Base-by-base conservation (phyloP, 1,284 basidiomycete species). In the Microbotryum violaceum region DNA sequence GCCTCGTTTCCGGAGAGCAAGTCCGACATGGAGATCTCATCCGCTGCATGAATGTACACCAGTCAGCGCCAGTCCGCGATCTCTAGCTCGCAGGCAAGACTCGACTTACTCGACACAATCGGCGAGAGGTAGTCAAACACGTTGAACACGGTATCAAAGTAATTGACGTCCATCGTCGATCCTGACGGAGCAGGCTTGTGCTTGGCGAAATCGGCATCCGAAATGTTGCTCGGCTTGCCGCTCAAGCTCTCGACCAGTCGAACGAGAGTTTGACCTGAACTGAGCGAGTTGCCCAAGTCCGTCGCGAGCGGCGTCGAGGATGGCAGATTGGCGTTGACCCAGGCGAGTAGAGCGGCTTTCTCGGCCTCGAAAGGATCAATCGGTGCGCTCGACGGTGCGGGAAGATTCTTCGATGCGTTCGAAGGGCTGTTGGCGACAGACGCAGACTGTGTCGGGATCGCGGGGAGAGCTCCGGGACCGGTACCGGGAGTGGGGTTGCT, bases 21-120 rank as follows among this genome's bases (percentile, higher is more conserved):
- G 75, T 94, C 91, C 73, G 92, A 92, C 76, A 94, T 91, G 71
- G 88, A 91, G 42, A 93, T 86, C 65, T 77, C 84, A 12, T 87
- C 90, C 79, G 91, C 88, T 76, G 61, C n/a, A 18, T 23, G 27
- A 31, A 27, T 6, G 27, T 6, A 27, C 27, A 46, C 8, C 44
- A 44, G 27, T 54, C 46, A 54, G 52, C 33, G n/a, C 5, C 42
- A 6, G 20, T 46, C 16, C 8, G 12, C 9, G 3, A n/a, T 31
- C 29, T 10, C 31, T 27, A 27, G 27, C 27, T 27, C 23, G n/a
- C 29, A 29, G 21, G 14, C 8, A 6, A 8, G 47, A 53, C 20
- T 8, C 2, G 21, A 55, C 56, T 46, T 29, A 54, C 58, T 69
- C 21, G 67, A 67, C 2, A 63, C 65, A 21, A 64, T 54, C 18